A percentile compares a stretch with the other conserved stretches of the same genome.
Evolutionary conservation across 441 rosid genomes (phyloP).

Genomic region (Jatropha multifida): DNA sequence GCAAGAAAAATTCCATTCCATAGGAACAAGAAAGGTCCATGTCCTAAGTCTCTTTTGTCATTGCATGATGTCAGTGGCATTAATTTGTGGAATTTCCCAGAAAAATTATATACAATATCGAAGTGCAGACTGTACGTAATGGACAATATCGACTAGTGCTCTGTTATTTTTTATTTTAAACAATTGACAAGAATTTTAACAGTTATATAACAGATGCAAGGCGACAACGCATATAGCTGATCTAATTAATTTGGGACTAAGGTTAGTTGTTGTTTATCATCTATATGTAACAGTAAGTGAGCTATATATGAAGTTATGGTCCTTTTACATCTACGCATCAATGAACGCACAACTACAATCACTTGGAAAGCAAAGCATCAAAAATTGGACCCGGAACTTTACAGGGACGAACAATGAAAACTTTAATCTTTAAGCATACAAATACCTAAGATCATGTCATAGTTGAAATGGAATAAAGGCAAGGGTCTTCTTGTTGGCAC

Average conservation of each 20-base stretch:
- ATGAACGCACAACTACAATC: neutral
- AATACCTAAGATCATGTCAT: neutral
- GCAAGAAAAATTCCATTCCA: neutral
- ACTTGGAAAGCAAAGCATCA: neutral
- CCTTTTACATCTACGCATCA: neutral
- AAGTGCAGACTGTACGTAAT: neutral
- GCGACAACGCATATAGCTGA: too few relatives aligned
- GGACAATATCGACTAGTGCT: neutral
- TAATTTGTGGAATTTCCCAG: neutral
- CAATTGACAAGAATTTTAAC: too few relatives aligned
- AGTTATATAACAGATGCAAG: too few relatives aligned
- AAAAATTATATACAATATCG: neutral
- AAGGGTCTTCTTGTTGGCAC: slow-evolving; percentile 3
- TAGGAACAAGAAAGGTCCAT: neutral
- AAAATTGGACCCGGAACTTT: neutral
- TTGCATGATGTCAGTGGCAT: neutral
- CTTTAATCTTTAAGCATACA: slow-evolving; percentile 3
- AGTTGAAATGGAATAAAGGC: slow-evolving; percentile 8
- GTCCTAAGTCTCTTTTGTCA: neutral
- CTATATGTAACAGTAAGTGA: too few relatives aligned
- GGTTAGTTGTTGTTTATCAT: too few relatives aligned
- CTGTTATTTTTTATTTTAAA: too few relatives aligned
- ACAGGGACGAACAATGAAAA: neutral
- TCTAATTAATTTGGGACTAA: too few relatives aligned
- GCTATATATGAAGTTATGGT: too few relatives aligned